A percentile compares a stretch with the other conserved stretches of the same genome.
Evolutionary conservation across 225 moss, liverwort and hornwort genomes (phyloP).

Genomic region (Sphagnum tenellum): DNA sequence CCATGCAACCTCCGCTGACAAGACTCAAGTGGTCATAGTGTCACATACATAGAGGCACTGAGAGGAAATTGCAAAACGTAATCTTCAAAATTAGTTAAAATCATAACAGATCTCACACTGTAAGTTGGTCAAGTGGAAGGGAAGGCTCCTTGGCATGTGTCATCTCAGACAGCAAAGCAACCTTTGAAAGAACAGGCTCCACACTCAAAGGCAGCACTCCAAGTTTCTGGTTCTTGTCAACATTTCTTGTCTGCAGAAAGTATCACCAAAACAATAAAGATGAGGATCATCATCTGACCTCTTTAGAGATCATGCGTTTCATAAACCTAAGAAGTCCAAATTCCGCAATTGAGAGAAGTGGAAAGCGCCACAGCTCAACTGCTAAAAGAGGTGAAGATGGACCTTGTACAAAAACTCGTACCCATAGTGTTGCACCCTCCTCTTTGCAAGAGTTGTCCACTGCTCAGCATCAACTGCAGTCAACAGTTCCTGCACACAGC

Average conservation of each 20-base stretch:
- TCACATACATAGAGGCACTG: too few species aligned
- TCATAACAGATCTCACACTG: constrained; percentile 38
- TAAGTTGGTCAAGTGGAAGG: constrained; percentile 87
- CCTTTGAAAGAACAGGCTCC: constrained; percentile 43
- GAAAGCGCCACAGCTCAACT: neutral
- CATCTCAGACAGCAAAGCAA: constrained; percentile 56
- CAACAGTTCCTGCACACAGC: constrained; percentile 49
- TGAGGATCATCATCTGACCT: too few species aligned
- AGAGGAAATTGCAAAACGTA: too few species aligned
- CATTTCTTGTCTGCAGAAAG: constrained; percentile 72
- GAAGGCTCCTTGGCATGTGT: constrained; percentile 39
- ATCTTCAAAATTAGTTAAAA: neutral
- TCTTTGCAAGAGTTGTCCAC: constrained; percentile 87
- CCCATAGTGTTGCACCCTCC: constrained; percentile 98
- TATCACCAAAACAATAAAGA: too few species aligned
- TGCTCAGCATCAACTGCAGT: constrained; percentile 68
- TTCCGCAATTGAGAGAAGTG: too few species aligned
- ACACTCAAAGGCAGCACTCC: constrained; percentile 68
- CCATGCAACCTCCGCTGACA: too few species aligned
- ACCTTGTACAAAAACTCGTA: constrained; percentile 99
- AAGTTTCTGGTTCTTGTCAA: constrained; percentile 66
- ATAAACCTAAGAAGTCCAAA: too few species aligned
- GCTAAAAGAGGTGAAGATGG: constrained; percentile 21
- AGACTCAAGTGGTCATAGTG: too few species aligned
- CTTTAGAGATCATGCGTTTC: too few species aligned